Evolutionary conservation across 2,329 filamentous ascomycete species (phyloP), one percentile per base, ranked within the genome.

Genomic region (Cercospora berteroae): DNA sequence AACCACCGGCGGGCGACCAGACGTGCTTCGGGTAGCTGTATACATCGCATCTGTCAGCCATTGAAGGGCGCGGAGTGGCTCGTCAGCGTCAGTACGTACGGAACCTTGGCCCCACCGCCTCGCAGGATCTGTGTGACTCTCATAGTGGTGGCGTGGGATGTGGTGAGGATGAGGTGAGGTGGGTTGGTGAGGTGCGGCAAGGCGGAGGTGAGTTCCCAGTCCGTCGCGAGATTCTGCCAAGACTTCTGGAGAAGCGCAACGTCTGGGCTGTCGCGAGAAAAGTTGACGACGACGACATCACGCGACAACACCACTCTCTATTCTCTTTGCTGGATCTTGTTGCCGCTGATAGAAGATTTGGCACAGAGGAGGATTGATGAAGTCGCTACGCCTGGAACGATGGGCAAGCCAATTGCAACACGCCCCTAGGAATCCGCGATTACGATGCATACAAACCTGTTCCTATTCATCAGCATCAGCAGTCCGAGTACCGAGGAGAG

Each of bases 1-100:
- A 99, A 82, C 95, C 95, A 86, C 95, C 95, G 72, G 94, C 86
- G 70, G 95, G 95, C 78, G 95, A 98, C 95, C 95, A 99, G 86
- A 99, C 93, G 86, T 99, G 94, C 66, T 76, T 77, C 25, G 75
- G 74, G 72, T 77, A 76, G 67, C 71, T 77, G 69, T 63, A 36
- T 44, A 25, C 58, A 27, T 18, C 59, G 55, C 31, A 64, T 29
- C 55, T 31, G 66, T 72, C 65, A 74, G 71, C 69, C 63, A 70
- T 72, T 72, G 71, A 10, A n/a, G 44, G 25, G 52, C 31, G 39
- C n/a, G 29, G 25, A 52, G 5, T 10, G 12, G 4, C 27, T 3
- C 9, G 25, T 31, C 59, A 4, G 39, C 18, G 58, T 25, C 52
- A 25, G 13, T n/a, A 78, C 85, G 75, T 85, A 91, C 87, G 88